Conservation (phyloP, 495 filamentous ascomycete genomes). For the Aspergillus indologenus region DNA sequence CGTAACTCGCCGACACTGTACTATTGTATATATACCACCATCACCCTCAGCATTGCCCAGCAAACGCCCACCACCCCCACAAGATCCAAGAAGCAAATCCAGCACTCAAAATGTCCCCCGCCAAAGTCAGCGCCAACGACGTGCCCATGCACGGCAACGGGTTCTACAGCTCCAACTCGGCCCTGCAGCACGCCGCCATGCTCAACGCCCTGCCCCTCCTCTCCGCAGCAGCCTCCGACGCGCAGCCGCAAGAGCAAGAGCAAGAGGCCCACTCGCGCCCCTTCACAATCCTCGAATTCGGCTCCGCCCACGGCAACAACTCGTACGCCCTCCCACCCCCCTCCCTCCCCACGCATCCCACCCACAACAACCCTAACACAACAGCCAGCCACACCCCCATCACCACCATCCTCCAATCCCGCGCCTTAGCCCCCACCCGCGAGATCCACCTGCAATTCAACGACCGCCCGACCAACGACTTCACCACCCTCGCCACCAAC, state of each 20-base stretch:
- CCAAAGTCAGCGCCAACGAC: background rate
- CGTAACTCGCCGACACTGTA: too few relatives aligned
- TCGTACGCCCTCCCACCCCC: background rate
- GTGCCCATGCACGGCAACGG: constrained; percentile 2
- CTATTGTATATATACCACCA: too few relatives aligned
- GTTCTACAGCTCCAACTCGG: constrained; percentile 4
- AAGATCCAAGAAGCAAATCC: too few relatives aligned
- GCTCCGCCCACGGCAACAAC: background rate
- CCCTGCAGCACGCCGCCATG: constrained; percentile 1
- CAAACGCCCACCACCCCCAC: too few relatives aligned
- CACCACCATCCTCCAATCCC: background rate
- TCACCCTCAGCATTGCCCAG: too few relatives aligned
- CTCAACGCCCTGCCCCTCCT: background rate
- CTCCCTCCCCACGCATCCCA: too few relatives aligned
- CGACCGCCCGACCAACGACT: background rate
- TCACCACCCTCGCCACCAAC: background rate
- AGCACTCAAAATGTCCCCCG: too few relatives aligned
- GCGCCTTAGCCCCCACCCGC: background rate
- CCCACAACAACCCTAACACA: background rate
- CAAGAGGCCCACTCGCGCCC: background rate
- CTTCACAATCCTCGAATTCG: background rate
- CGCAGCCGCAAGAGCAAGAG: too few relatives aligned
- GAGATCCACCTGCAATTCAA: background rate
- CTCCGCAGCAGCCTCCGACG: background rate
- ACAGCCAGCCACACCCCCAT: background rate